Conservation (phyloP, 2,329 filamentous ascomycete species). For the Botrytis fabae region DNA sequence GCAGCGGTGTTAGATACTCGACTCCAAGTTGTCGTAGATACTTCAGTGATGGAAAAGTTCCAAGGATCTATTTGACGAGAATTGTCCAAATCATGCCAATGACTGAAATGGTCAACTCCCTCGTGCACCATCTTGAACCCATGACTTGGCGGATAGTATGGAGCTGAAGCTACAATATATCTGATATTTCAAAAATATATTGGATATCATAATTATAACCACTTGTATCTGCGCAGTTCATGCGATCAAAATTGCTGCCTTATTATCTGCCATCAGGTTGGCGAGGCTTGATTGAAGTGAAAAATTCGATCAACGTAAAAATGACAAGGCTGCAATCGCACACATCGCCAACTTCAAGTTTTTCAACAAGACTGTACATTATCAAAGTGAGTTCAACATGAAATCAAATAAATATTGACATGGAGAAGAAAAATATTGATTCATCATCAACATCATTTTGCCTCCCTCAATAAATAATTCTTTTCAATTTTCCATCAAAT, state of each 20-base stretch:
- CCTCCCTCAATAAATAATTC: conserved; percentile 16
- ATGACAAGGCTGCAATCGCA: conserved; percentile 2
- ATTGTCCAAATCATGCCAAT: neutral
- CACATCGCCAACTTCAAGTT: neutral
- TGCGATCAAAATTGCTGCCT: neutral
- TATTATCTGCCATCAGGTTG: neutral
- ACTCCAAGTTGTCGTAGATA: neutral
- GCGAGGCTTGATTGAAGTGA: neutral
- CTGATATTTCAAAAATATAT: neutral
- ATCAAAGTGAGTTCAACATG: neutral
- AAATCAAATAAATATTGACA: neutral
- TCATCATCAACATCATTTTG: neutral
- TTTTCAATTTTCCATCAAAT: conserved; percentile 23
- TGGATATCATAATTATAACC: neutral
- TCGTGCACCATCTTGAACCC: neutral
- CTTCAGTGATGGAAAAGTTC: neutral
- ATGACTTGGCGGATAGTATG: neutral
- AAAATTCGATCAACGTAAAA: conserved; percentile 6
- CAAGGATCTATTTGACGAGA: neutral
- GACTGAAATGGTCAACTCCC: neutral
- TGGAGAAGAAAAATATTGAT: neutral
- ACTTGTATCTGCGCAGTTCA: neutral
- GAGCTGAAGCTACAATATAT: neutral
- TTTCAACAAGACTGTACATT: neutral
- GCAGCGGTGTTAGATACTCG: neutral